Percentiles rank a stretch among this genome's conserved stretches.
phyloP scores from a whole-genome alignment of 2,329 filamentous ascomycete genomes.

The Diaporthe nobilis region DNA sequence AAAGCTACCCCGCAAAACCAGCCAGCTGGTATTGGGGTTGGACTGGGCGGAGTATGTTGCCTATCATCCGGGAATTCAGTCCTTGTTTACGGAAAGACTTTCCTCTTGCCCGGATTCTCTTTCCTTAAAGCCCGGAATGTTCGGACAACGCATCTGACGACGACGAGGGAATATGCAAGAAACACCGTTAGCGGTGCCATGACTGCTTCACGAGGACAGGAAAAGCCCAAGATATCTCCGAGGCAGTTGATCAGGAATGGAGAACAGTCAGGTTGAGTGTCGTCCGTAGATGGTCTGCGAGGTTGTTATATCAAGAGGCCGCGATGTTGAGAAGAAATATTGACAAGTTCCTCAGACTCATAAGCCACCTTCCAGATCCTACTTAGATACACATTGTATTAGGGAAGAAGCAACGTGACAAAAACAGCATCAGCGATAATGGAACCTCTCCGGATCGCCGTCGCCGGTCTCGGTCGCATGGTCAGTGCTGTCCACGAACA shows the following conservation, averaged over 20 bases:
- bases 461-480: constrained; percentile 67
- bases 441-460: constrained; percentile 56
- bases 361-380: neutral
- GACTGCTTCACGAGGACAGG: neutral
- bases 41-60: neutral
- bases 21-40: neutral
- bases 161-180: neutral
- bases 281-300: neutral
- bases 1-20: neutral
- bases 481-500: constrained; percentile 51
- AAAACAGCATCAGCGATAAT: neutral
- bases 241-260: neutral
- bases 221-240: neutral
- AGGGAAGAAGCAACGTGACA: neutral
- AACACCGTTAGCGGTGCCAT: neutral
- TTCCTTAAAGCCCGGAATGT: neutral
- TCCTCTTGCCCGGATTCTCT: neutral
- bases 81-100: neutral
- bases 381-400: neutral
- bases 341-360: neutral
- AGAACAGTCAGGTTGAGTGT: neutral
- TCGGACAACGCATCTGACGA: no score
- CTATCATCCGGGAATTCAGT: no score
- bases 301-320: neutral
- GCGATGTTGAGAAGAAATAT: neutral